Percentiles rank a stretch among this genome's conserved stretches.
Evolutionary conservation across 2,329 filamentous ascomycete species (phyloP).

Genomic region (Davidsoniella australis): DNA sequence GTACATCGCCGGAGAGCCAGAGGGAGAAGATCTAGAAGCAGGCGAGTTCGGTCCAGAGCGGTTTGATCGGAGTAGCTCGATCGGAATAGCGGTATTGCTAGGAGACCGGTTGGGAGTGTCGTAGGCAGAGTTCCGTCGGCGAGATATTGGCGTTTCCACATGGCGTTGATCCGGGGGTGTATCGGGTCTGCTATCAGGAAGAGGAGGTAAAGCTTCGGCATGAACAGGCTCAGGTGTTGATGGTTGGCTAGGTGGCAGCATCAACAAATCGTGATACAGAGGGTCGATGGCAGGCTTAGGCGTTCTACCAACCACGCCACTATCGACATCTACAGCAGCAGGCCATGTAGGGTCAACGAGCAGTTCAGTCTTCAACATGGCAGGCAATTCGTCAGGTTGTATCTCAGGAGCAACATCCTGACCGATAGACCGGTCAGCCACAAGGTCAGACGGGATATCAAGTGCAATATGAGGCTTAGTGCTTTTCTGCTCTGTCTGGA

Average conservation of each 20-base stretch:
- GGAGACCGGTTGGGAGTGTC: constrained; percentile 23
- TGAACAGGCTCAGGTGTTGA: constrained; percentile 26
- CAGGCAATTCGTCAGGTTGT: too few species aligned
- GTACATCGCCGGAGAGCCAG: background rate
- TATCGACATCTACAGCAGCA: too few species aligned
- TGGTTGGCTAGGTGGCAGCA: constrained; percentile 43
- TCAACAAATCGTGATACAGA: constrained; percentile 46
- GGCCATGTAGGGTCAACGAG: too few species aligned
- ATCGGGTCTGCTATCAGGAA: constrained; percentile 44
- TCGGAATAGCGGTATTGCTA: constrained; percentile 40
- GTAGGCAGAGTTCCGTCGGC: constrained; percentile 2
- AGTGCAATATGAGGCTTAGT: background rate
- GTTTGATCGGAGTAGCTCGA: constrained; percentile 35
- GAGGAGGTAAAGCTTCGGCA: constrained; percentile 28
- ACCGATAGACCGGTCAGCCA: too few species aligned
- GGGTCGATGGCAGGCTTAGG: constrained; percentile 52
- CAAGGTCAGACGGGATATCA: background rate
- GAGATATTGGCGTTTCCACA: background rate
- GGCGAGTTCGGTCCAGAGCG: constrained; percentile 29
- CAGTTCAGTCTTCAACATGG: too few species aligned
- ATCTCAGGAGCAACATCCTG: too few species aligned
- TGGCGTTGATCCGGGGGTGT: constrained; percentile 22
- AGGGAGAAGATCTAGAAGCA: constrained; percentile 1
- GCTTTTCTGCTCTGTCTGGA: background rate
- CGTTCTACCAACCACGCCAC: constrained; percentile 23